These are phyloP conservation scores for Aspergillus nidulans DNA, from an alignment of 495 filamentous ascomycete species.

Conservation along the genomic window DNA sequence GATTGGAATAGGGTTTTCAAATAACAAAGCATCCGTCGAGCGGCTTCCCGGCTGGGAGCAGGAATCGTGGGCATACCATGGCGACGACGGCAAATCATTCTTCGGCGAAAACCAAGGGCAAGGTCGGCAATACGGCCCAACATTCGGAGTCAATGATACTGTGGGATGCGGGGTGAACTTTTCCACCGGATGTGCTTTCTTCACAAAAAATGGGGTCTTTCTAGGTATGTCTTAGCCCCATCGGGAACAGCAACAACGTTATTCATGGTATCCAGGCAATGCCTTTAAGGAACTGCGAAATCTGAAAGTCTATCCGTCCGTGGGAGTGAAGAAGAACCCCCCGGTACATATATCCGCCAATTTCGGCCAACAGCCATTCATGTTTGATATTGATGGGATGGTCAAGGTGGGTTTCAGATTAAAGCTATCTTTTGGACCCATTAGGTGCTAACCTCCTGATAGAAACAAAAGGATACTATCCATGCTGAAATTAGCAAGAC, in stretches of 20 bases:
- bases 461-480: slow-evolving; percentile 61
- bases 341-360: slow-evolving; percentile 82
- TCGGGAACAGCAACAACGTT: not conserved
- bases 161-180: slow-evolving; percentile 96
- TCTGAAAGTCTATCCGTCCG: slow-evolving; percentile 71
- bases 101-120: slow-evolving; percentile 58
- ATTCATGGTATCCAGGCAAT: slow-evolving; percentile 46
- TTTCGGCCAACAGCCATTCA: slow-evolving; percentile 86
- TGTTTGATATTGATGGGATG: slow-evolving; percentile 88
- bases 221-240: slow-evolving; percentile 54
- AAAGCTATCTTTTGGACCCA: not conserved
- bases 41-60: slow-evolving; percentile 91
- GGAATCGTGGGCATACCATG: slow-evolving; percentile 96
- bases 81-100: slow-evolving; percentile 90
- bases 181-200: slow-evolving; percentile 78
- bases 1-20: slow-evolving; percentile 87
- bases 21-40: slow-evolving; percentile 66
- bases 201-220: slow-evolving; percentile 85
- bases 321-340: slow-evolving; percentile 85
- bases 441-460: slow-evolving; percentile 12
- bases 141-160: slow-evolving; percentile 69
- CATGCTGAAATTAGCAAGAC: slow-evolving; percentile 51
- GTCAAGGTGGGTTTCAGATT: slow-evolving; percentile 56
- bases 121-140: slow-evolving; percentile 72
- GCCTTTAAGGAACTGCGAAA: slow-evolving; percentile 77